Evolutionary conservation across 2,329 filamentous ascomycete genomes (phyloP).

Genomic region (Aureobasidium sp.): DNA sequence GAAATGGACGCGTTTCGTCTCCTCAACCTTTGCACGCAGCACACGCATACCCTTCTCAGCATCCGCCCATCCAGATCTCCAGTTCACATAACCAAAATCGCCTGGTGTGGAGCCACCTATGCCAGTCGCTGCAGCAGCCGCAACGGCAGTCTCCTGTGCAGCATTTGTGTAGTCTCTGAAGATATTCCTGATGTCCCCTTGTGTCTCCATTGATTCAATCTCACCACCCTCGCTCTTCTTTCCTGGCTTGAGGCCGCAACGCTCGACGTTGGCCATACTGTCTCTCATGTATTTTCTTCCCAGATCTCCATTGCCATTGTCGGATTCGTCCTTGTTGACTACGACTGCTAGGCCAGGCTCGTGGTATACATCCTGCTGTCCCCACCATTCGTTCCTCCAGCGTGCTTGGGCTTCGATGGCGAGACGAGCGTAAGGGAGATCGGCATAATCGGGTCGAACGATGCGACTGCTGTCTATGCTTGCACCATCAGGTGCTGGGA

Average conservation of each 20-base stretch:
- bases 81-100: slow-evolving; percentile 61
- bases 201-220: slow-evolving; percentile 33
- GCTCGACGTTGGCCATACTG: slow-evolving; percentile 56
- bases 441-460: slow-evolving; percentile 70
- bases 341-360: slow-evolving; percentile 64
- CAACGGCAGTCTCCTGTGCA: background rate
- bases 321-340: slow-evolving; percentile 35
- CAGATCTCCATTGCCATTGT: slow-evolving; percentile 29
- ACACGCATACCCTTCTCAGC: slow-evolving; percentile 64
- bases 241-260: slow-evolving; percentile 40
- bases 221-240: slow-evolving; percentile 27
- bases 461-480: slow-evolving; percentile 54
- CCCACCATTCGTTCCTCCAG: slow-evolving; percentile 59
- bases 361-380: slow-evolving; percentile 56
- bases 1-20: slow-evolving; percentile 47
- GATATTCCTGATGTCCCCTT: slow-evolving; percentile 33
- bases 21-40: slow-evolving; percentile 49
- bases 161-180: slow-evolving; percentile 26
- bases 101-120: slow-evolving; percentile 28
- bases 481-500: slow-evolving; percentile 49
- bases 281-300: slow-evolving; percentile 50
- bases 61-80: slow-evolving; percentile 71
- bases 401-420: slow-evolving; percentile 61
- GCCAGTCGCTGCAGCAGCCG: background rate
- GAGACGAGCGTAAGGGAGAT: slow-evolving; percentile 67